Conservation (phyloP, 495 filamentous ascomycete genomes). For the Daldinia grandis region DNA sequence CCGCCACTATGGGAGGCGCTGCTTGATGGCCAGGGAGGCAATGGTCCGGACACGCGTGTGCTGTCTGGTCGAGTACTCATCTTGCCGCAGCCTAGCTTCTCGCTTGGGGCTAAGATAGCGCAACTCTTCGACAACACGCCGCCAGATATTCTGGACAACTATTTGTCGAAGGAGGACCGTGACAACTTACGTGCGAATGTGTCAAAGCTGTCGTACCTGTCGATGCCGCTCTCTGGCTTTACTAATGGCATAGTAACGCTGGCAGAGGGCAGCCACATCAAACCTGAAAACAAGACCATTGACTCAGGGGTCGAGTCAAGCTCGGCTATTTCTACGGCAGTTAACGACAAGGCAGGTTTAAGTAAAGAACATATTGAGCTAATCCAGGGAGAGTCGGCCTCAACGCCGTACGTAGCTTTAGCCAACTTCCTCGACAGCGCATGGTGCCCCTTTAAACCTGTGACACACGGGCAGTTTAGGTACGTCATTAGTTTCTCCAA, state of each 20-base stretch:
- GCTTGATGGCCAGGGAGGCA: conserved; percentile 6
- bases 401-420: conserved; percentile 26
- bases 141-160: conserved; percentile 25
- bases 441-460: conserved; percentile 49
- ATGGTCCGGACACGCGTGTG: conserved; percentile 39
- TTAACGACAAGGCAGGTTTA: neutral
- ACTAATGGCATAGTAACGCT: conserved; percentile 53
- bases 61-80: conserved; percentile 54
- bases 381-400: conserved; percentile 25
- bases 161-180: conserved; percentile 3
- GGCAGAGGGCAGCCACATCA: conserved; percentile 55
- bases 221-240: conserved; percentile 54
- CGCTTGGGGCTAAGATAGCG: conserved; percentile 45
- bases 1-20: conserved; percentile 3
- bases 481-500: neutral
- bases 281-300: conserved; percentile 40
- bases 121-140: conserved; percentile 48
- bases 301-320: conserved; percentile 1
- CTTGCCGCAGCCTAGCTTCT: conserved; percentile 56
- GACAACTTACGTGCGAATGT: conserved; percentile 13
- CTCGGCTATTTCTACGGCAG: conserved; percentile 1
- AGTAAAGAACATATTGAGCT: neutral
- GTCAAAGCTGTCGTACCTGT: conserved; percentile 48
- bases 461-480: conserved; percentile 56
- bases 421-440: neutral